Conservation (phyloP, 2,329 filamentous ascomycete genomes). For the Simplicillium sp. region DNA sequence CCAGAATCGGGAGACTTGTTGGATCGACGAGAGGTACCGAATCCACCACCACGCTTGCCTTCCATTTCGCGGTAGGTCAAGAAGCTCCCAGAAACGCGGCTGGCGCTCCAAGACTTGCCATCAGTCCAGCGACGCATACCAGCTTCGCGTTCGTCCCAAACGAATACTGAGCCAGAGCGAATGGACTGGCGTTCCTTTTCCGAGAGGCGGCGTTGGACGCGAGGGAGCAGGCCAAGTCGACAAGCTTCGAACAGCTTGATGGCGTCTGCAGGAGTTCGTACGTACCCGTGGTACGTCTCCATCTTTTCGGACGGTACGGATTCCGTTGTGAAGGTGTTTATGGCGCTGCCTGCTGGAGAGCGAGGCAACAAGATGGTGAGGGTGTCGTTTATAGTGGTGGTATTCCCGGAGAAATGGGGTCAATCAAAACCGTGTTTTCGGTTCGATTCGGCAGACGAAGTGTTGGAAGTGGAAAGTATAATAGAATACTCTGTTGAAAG, state of each 20-base stretch:
- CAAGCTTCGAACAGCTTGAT: constrained; percentile 99
- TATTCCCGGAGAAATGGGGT: not conserved
- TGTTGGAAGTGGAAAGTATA: not conserved
- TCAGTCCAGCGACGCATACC: constrained; percentile 99
- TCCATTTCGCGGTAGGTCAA: constrained; percentile 98
- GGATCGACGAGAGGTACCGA: constrained; percentile 47
- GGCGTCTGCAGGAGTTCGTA: constrained; percentile 91
- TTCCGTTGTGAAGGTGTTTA: constrained; percentile 10
- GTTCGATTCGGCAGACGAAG: not conserved
- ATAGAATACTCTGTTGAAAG: not conserved
- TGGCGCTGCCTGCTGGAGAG: constrained; percentile 1
- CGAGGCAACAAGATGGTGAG: not conserved
- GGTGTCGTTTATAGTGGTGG: not conserved
- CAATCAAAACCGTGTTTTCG: not conserved
- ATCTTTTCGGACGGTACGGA: constrained; percentile 39
- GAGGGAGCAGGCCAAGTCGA: constrained; percentile 75
- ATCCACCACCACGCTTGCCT: constrained; percentile 81
- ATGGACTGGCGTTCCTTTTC: constrained; percentile 97
- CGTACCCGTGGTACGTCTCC: constrained; percentile 95
- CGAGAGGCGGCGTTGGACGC: constrained; percentile 85
- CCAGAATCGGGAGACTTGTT: constrained; percentile 79
- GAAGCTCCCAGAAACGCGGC: constrained; percentile 93
- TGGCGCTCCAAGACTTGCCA: constrained; percentile 98
- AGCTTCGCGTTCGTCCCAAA: constrained; percentile 98
- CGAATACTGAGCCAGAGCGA: constrained; percentile 92